Percentiles rank a stretch among this genome's conserved stretches.
These are phyloP conservation scores for Opeltia flavorubescens DNA, from an alignment of 495 filamentous ascomycete species.

Conservation along the genomic window DNA sequence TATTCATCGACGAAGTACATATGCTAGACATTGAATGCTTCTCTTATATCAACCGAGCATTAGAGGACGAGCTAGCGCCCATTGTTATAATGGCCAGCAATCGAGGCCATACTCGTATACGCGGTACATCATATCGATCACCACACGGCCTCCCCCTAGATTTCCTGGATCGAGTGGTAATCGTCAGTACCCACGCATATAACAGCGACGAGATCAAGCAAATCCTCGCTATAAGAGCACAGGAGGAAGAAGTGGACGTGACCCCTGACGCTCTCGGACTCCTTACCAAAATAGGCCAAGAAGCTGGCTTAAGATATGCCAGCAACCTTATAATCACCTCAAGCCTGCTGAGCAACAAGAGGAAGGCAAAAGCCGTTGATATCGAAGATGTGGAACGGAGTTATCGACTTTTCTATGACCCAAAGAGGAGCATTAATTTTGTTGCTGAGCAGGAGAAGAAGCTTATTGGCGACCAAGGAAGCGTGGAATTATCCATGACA, in stretches of 20 bases:
- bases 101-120: slow-evolving; percentile 77
- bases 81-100: slow-evolving; percentile 99
- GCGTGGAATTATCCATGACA: slow-evolving; percentile 51
- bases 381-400: slow-evolving; percentile 86
- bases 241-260: slow-evolving; percentile 90
- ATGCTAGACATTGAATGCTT: slow-evolving; percentile 99
- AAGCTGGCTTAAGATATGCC: slow-evolving; percentile 82
- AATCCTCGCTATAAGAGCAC: slow-evolving; percentile 78
- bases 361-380: slow-evolving; percentile 56
- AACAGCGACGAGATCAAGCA: slow-evolving; percentile 70
- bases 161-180: slow-evolving; percentile 90
- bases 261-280: slow-evolving; percentile 78
- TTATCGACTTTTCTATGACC: slow-evolving; percentile 88
- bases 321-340: slow-evolving; percentile 94
- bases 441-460: slow-evolving; percentile 80
- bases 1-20: slow-evolving; percentile 99
- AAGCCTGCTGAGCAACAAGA: slow-evolving; percentile 65
- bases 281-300: slow-evolving; percentile 87
- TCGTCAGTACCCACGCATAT: slow-evolving; percentile 93
- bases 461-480: slow-evolving; percentile 77
- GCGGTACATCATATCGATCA: slow-evolving; percentile 80
- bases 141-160: slow-evolving; percentile 91
- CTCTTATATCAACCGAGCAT: slow-evolving; percentile 91
- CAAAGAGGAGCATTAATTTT: slow-evolving; percentile 74
- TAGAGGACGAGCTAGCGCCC: slow-evolving; percentile 85